phyloP scores from a whole-genome alignment of 208 protist species.

The Vickermania ingenoplastis region DNA sequence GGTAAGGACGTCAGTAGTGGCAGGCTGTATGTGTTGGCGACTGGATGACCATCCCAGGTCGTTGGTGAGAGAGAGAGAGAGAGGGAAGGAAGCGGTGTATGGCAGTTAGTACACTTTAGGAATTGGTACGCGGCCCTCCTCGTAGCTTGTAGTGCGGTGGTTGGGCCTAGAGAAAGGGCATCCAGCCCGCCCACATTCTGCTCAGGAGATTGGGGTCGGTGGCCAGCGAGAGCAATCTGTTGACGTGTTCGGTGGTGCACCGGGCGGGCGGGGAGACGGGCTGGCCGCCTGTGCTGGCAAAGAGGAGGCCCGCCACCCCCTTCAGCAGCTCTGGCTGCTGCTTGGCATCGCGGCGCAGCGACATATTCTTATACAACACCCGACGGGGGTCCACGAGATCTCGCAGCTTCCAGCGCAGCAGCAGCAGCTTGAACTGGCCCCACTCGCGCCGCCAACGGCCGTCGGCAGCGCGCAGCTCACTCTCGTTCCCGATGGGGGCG shows the following conservation, averaged over 20 bases:
- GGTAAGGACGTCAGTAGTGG: no score
- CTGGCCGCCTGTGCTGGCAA: not conserved
- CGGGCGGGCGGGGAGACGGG: not conserved
- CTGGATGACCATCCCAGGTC: no score
- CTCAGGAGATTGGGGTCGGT: conserved; percentile 79
- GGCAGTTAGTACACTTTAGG: no score
- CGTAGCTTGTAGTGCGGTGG: no score
- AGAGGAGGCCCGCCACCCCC: no score
- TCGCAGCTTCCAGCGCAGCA: not conserved
- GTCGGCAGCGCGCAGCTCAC: not conserved
- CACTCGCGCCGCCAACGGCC: not conserved
- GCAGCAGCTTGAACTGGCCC: not conserved
- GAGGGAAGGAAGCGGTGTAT: no score
- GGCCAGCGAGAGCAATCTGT: conserved; percentile 57
- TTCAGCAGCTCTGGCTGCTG: not conserved
- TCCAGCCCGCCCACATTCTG: conserved; percentile 43
- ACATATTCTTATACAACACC: not conserved
- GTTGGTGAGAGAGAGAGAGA: no score
- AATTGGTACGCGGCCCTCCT: no score
- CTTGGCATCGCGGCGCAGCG: not conserved
- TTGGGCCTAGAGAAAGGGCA: conserved; percentile 18
- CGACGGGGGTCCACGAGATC: not conserved
- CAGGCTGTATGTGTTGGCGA: no score
- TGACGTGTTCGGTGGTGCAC: not conserved
- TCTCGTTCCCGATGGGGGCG: conserved; percentile 75